Evolutionary conservation across 371 early-diverging fungal genomes (phyloP), one percentile per base, ranked within the genome.

Genomic region (Rhizopus sp.): DNA sequence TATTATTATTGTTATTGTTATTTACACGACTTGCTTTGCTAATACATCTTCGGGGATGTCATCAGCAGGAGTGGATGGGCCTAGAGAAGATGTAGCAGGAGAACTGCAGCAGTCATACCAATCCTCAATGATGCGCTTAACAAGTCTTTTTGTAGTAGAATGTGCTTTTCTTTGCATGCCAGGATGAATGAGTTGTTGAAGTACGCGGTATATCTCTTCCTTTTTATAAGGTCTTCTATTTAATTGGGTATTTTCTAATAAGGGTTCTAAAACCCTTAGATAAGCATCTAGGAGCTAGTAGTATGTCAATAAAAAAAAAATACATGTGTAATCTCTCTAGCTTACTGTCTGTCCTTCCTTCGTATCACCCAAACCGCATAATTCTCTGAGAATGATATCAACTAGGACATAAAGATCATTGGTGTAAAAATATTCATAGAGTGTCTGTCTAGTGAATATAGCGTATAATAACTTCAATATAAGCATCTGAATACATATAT

Each of bases 401-500:
- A 93, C 80, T 29, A 93, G 77, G 5, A 95, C 92, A 38, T 80
- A 80, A 15, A 93, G 73, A 68, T 95, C 95, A 59, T 95, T 95
- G 32, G 94, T 93, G 66, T 93, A 95, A 73, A 93, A 88, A 56
- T 91, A 85, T 48, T 85, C 81, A 41, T 72, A 74, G 0, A 90
- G 78, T 40, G 59, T 60, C 5, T 84, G 79, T 3, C 65, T 74
- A 15, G 82, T 81, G 46, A 95, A 83, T 17, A 95, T 66, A 35
- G 78, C 66, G 47, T 83, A 79, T 9, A 95, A 70, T 41, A 91
- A 79, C 41, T 87, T 81, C 34, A 91, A 71, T n/a, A 90, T 86
- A 17, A 90, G 69, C 54, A 89, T 62, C 59, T 90, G 89, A 0
- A 88, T 73, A n/a, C 77, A 69, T 0, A 78, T 75, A 50, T 92